Percentiles rank a stretch among this genome's conserved stretches.
phyloP scores from a whole-genome alignment of 2,329 filamentous ascomycete genomes.

The Cladophialophora bantiana region DNA sequence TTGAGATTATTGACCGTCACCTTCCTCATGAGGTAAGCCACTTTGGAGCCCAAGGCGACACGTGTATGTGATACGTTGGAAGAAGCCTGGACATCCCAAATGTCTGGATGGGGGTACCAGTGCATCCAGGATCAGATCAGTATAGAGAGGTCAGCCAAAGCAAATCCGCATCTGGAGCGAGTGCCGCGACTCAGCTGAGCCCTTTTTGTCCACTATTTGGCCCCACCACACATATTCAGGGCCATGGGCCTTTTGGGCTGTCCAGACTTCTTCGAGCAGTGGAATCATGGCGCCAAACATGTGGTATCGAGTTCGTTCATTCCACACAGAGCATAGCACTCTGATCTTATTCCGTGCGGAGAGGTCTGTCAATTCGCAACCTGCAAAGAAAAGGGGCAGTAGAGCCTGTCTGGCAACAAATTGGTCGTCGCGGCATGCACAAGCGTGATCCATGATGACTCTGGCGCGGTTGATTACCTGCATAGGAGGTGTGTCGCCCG shows the following conservation, averaged over 20 bases:
- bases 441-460: conserved; percentile 24
- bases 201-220: conserved; percentile 20
- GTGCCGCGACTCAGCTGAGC: not conserved
- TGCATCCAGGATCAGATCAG: not conserved
- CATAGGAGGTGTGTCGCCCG: not conserved
- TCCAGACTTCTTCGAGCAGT: conserved; percentile 30
- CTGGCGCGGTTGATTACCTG: conserved; percentile 11
- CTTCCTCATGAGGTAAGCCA: too few relatives aligned
- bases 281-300: conserved; percentile 28
- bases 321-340: conserved; percentile 19
- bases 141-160: conserved; percentile 10
- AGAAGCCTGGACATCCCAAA: too few relatives aligned
- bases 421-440: conserved; percentile 9
- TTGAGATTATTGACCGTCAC: too few relatives aligned
- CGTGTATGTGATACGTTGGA: too few relatives aligned
- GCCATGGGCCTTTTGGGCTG: conserved; percentile 10
- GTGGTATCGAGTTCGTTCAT: conserved; percentile 26
- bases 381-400: conserved; percentile 28
- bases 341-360: conserved; percentile 11
- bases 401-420: conserved; percentile 19
- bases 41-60: too few relatives aligned
- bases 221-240: conserved; percentile 23
- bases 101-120: too few relatives aligned
- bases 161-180: conserved; percentile 16
- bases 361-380: conserved; percentile 21